Evolutionary conservation across 2,329 filamentous ascomycete genomes (phyloP).

Genomic region (Clarireedia sp.): DNA sequence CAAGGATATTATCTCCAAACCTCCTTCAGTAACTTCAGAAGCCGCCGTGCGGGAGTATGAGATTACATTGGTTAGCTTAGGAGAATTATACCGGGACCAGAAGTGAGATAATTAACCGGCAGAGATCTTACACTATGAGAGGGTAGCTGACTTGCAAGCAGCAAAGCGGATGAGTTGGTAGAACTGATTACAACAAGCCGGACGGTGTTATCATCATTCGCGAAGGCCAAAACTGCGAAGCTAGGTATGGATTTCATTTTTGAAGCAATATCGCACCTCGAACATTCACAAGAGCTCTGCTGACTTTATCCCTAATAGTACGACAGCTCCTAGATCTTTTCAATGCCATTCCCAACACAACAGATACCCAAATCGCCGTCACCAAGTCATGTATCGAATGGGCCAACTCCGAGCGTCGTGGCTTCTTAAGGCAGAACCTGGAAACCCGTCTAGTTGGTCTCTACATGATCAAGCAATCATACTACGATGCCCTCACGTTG

Average conservation of each 20-base stretch:
- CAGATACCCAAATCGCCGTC: constrained; percentile 87
- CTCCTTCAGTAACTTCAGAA: constrained; percentile 75
- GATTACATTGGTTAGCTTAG: constrained; percentile 75
- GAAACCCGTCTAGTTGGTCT: constrained; percentile 90
- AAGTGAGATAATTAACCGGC: constrained; percentile 45
- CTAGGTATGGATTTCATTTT: constrained; percentile 56
- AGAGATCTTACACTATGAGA: not conserved
- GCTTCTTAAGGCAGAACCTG: constrained; percentile 95
- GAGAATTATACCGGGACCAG: constrained; percentile 86
- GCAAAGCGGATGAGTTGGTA: constrained; percentile 76
- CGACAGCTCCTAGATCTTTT: constrained; percentile 95
- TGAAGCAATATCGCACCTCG: not conserved
- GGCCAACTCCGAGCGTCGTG: constrained; percentile 88
- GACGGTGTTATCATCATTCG: constrained; percentile 87
- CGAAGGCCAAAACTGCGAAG: constrained; percentile 98
- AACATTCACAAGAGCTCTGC: not conserved
- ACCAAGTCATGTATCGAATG: constrained; percentile 99
- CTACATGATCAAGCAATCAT: constrained; percentile 95
- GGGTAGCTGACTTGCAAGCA: constrained; percentile 33
- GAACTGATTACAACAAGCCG: constrained; percentile 85
- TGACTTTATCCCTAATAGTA: constrained; percentile 45
- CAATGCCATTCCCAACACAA: constrained; percentile 84
- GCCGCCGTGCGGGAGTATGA: constrained; percentile 87
- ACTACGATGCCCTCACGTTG: constrained; percentile 92
- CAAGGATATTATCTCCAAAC: constrained; percentile 80